Evolutionary conservation across 2,329 filamentous ascomycete genomes (phyloP).

Genomic region (Microthyrium microscopicum): DNA sequence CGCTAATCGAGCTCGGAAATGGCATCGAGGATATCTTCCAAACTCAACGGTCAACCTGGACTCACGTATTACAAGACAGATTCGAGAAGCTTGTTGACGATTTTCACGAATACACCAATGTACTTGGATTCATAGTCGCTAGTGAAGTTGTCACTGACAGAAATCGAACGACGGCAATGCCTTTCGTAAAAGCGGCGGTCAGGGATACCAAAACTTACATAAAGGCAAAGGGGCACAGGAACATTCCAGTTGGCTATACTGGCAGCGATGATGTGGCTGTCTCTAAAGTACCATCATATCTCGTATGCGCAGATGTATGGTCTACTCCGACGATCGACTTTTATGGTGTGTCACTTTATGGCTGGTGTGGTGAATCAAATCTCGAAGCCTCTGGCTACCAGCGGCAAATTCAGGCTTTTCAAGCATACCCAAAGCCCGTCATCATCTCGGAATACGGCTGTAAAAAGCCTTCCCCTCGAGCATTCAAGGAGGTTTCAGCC

Average conservation of each 20-base stretch:
- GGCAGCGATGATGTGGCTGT: conserved; percentile 83
- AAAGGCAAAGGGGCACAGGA: conserved; percentile 56
- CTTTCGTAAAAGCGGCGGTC: conserved; percentile 94
- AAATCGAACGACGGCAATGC: conserved; percentile 79
- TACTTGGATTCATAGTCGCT: conserved; percentile 39
- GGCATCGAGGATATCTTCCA: background rate
- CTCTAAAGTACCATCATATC: conserved; percentile 70
- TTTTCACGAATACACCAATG: conserved; percentile 1
- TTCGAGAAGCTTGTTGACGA: background rate
- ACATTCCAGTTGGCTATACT: conserved; percentile 84
- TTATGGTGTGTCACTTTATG: conserved; percentile 99
- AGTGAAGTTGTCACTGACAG: conserved; percentile 88
- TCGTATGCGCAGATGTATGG: conserved; percentile 81
- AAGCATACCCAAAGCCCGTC: conserved; percentile 75
- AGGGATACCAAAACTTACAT: conserved; percentile 95
- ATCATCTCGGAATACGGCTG: conserved; percentile 99
- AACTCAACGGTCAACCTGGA: background rate
- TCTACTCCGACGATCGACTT: conserved; percentile 63
- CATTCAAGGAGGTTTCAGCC: conserved; percentile 69
- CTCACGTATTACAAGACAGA: background rate
- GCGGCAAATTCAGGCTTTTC: conserved; percentile 70
- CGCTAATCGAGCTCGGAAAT: background rate
- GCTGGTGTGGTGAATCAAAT: conserved; percentile 82
- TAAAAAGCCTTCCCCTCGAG: conserved; percentile 56
- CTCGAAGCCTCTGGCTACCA: conserved; percentile 66